Evolutionary conservation across 108 stramenopile genomes (phyloP).

Genomic region (Aurantiochytrium sp.): DNA sequence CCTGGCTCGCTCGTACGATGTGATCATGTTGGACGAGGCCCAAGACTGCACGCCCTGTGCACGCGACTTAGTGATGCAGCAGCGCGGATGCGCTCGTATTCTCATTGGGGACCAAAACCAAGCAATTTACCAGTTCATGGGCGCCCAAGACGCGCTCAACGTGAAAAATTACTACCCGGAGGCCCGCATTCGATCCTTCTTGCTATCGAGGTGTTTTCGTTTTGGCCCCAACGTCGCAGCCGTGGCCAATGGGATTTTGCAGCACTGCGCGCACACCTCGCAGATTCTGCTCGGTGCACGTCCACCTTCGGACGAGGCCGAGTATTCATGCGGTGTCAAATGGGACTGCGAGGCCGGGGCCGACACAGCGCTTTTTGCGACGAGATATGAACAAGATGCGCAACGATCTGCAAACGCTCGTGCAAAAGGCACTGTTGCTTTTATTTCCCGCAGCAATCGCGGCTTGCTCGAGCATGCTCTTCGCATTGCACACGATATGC

Average conservation of each 20-base stretch:
- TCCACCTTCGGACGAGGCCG: neutral
- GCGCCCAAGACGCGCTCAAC: neutral
- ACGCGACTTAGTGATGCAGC: neutral
- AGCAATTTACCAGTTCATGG: neutral
- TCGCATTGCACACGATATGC: neutral
- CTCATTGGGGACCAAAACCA: neutral
- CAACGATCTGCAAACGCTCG: neutral
- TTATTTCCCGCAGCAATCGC: slow-evolving; percentile 3
- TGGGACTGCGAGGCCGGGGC: neutral
- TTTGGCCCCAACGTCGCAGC: neutral
- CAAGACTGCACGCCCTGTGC: slow-evolving; percentile 9
- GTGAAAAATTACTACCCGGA: neutral
- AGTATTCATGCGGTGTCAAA: neutral
- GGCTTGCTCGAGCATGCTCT: neutral
- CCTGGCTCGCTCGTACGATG: neutral
- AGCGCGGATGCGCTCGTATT: neutral
- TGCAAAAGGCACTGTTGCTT: neutral
- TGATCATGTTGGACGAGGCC: neutral
- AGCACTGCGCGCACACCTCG: neutral
- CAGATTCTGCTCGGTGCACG: neutral
- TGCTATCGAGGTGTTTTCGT: slow-evolving; percentile 1
- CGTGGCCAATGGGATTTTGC: neutral
- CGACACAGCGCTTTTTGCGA: neutral
- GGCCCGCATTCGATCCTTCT: neutral
- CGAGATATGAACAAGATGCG: neutral